phyloP scores from a whole-genome alignment of 2,329 filamentous ascomycete species.

The Xenoacremonium recifei region DNA sequence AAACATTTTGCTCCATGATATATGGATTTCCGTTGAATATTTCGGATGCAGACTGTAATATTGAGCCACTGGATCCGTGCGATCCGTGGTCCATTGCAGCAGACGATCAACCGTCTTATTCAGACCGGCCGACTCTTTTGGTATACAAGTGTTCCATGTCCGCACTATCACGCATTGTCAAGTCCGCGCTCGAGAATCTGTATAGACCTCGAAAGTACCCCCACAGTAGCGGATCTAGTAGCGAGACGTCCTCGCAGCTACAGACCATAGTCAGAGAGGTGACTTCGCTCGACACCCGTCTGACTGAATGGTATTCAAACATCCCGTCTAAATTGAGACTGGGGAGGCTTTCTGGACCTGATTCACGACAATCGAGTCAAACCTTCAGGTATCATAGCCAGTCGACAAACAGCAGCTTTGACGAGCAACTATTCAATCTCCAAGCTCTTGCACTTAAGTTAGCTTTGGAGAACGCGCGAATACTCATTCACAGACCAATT shows the following conservation, averaged over 20 bases:
- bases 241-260: too few relatives aligned
- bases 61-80: constrained; percentile 27
- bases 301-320: constrained; percentile 2
- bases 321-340: not conserved
- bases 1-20: constrained; percentile 38
- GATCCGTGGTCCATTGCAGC: constrained; percentile 14
- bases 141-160: constrained; percentile 23
- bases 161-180: constrained; percentile 14
- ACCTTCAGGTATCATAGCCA: too few relatives aligned
- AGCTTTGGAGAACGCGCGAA: constrained; percentile 32
- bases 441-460: constrained; percentile 32
- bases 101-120: not conserved
- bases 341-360: too few relatives aligned
- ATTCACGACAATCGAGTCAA: too few relatives aligned
- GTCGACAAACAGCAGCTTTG: constrained; percentile 4
- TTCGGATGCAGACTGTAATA: constrained; percentile 30
- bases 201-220: constrained; percentile 16
- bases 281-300: not conserved
- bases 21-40: constrained; percentile 36
- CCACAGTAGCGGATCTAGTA: too few relatives aligned
- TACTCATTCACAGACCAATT: constrained; percentile 25
- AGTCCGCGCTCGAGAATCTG: constrained; percentile 9
- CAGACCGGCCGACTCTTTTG: constrained; percentile 8
- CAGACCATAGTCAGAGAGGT: constrained; percentile 3
- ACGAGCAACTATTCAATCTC: constrained; percentile 24